Evolutionary conservation across 805 yeast genomes (phyloP).

Genomic region (Metschnikowia reukaufii): DNA sequence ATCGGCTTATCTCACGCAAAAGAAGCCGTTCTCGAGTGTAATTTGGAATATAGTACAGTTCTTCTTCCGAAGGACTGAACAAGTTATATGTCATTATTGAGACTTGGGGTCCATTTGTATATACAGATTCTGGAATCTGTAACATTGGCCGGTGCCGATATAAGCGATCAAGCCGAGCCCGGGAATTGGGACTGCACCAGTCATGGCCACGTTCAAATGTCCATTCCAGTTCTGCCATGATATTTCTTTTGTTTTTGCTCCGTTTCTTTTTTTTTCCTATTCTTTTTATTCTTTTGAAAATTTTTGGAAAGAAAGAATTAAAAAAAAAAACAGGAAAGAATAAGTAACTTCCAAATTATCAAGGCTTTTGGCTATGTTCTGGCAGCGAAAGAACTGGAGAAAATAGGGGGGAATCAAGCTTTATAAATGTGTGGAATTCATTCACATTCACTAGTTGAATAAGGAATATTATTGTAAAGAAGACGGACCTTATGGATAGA

Average conservation of each 20-base stretch:
- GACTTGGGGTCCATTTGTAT: slow-evolving; percentile 6
- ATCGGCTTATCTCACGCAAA: slow-evolving; percentile 5
- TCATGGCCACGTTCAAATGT: background rate
- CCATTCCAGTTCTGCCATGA: background rate
- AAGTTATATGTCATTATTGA: slow-evolving; percentile 10
- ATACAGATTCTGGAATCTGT: background rate
- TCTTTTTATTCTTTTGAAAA: no score
- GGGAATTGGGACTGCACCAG: background rate
- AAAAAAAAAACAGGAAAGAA: no score
- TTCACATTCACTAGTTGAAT: no score
- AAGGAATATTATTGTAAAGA: no score
- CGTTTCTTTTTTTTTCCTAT: background rate
- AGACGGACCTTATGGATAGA: no score
- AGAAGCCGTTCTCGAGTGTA: slow-evolving; percentile 4
- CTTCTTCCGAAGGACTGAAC: background rate
- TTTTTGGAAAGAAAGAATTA: background rate
- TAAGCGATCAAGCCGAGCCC: background rate
- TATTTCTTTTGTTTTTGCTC: background rate
- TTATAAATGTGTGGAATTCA: no score
- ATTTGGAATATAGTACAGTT: background rate
- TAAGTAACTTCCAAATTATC: no score
- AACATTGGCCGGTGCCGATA: slow-evolving; percentile 7
- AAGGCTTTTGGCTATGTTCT: no score
- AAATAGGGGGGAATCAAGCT: no score
- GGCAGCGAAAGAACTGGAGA: no score